Base-by-base conservation (phyloP, 2,329 filamentous ascomycete species). In the Cephalotrichum gorgonifer region DNA sequence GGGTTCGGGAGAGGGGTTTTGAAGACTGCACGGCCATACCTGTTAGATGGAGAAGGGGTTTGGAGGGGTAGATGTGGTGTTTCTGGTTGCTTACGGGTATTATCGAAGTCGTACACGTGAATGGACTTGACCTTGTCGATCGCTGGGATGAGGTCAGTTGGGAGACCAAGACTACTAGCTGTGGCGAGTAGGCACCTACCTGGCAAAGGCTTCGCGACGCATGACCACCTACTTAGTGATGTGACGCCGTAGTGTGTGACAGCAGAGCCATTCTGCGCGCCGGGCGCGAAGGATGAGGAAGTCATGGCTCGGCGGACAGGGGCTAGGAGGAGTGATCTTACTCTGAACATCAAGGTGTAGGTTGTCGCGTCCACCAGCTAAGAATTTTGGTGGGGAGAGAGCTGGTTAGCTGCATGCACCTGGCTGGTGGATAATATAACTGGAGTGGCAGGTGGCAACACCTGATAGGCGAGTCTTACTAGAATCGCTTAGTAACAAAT, bases 31-130 rank as follows among this genome's bases (percentile, higher is more conserved):
- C n/a, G 26, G 22, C 38, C 50, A 41, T 43, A 54, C 23, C n/a
- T 23, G 25, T 26, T 23, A 43, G 17, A 44, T 17, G 43, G 25
- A 28, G 22, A 44, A 17, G 12, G 33, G 15, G 33, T 26, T 48
- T 54, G 20, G 22, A 41, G 4, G 25, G 35, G 41, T 27, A 45
- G 45, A 55, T 4, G 6, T 8, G 35, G n/a, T 39, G 7, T 39
- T n/a, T 39, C 17, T 4, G n/a, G 17, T 2, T 20, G 22, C 83
- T 63, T 71, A 91, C 87, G 70, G 33, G 91, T 97, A 62, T 98
- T 97, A 67, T 98, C 93, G 65, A 97, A 98, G 65, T 98, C 93
- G 70, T 97, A 97, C 56, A 98, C 78, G 62, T 97, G 91, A 47
- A 98, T 81, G 8, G 81, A 70, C 62, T 80, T 88, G 66, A 97